Percentiles rank a stretch among this genome's conserved stretches.
Conservation (phyloP, 225 moss, liverwort and hornwort genomes). For the Pseudoscleropodium purum region DNA sequence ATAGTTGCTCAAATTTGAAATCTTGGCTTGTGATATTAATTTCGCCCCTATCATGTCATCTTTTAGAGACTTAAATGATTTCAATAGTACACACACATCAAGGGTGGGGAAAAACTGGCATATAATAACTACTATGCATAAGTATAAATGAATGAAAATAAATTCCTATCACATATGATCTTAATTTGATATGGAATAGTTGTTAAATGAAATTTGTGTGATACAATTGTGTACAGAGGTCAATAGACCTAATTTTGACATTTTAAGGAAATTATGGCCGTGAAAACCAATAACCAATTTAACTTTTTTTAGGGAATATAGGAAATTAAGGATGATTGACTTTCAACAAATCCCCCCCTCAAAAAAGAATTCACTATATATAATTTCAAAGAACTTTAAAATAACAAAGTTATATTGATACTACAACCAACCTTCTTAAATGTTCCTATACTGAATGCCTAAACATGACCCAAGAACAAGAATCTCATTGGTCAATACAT, state of each 20-base stretch:
- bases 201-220: background rate
- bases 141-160: background rate
- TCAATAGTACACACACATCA: background rate
- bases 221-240: background rate
- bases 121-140: background rate
- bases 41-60: background rate
- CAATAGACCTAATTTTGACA: background rate
- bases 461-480: background rate
- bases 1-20: background rate
- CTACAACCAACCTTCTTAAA: background rate
- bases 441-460: fast-evolving
- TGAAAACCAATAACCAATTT: background rate
- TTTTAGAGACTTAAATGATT: fast-evolving
- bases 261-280: background rate
- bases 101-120: background rate
- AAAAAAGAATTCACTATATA: background rate
- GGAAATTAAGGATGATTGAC: background rate
- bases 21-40: no score
- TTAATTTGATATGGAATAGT: background rate
- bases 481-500: background rate
- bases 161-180: background rate
- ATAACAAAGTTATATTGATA: background rate
- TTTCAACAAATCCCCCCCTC: no score
- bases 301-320: fast-evolving
- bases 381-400: background rate